Evolutionary conservation across 2,329 filamentous ascomycete genomes (phyloP).

Genomic region (Colletotrichum zoysiae): DNA sequence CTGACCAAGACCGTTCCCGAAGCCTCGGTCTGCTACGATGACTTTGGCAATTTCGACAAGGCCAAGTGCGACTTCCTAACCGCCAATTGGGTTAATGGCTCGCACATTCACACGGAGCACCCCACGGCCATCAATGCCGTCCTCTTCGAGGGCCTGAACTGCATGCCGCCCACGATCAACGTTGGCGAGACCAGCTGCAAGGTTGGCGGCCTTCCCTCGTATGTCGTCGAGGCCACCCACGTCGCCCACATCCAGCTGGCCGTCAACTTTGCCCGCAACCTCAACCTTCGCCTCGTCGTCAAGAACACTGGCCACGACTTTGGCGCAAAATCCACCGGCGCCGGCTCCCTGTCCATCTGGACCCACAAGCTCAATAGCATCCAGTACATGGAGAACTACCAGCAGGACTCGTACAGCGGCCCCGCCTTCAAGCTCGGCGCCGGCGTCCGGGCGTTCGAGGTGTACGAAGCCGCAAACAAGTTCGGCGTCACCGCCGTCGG

Average conservation of each 20-base stretch:
- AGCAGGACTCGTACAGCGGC: slow-evolving; percentile 31
- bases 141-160: slow-evolving; percentile 47
- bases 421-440: slow-evolving; percentile 53
- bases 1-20: slow-evolving; percentile 51
- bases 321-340: slow-evolving; percentile 59
- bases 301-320: slow-evolving; percentile 60
- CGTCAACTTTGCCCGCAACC: slow-evolving; percentile 57
- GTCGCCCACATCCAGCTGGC: slow-evolving; percentile 51
- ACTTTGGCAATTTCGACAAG: slow-evolving; percentile 49
- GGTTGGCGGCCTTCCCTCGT: slow-evolving; percentile 43
- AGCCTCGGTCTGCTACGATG: slow-evolving; percentile 51
- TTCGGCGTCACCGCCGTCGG: slow-evolving; percentile 65
- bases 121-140: slow-evolving; percentile 47
- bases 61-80: slow-evolving; percentile 49
- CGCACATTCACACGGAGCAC: slow-evolving; percentile 46
- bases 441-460: slow-evolving; percentile 64
- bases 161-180: slow-evolving; percentile 44
- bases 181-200: slow-evolving; percentile 36
- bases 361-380: slow-evolving; percentile 61
- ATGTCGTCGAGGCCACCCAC: slow-evolving; percentile 53
- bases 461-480: slow-evolving; percentile 60
- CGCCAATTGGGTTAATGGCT: slow-evolving; percentile 47
- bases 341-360: slow-evolving; percentile 68
- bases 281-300: slow-evolving; percentile 58
- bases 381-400: slow-evolving; percentile 37